phyloP scores from a whole-genome alignment of 768 basidiomycete species.

The Boletus barrowsii region DNA sequence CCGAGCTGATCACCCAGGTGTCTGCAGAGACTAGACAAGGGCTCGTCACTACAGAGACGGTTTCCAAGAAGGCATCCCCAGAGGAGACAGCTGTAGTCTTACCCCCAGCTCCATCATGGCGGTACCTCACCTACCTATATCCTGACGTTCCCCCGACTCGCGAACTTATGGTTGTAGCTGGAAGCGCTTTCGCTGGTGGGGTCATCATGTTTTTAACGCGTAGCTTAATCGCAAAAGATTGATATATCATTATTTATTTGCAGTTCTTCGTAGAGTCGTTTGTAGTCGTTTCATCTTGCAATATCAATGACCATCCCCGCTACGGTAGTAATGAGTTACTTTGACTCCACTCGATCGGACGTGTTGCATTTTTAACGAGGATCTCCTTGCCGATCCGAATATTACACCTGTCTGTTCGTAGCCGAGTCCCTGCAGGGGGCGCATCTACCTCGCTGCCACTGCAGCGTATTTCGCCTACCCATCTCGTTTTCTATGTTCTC shows the following conservation, averaged over 20 bases:
- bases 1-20: constrained; percentile 24
- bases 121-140: constrained; percentile 10
- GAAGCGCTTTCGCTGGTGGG: constrained; percentile 30
- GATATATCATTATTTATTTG: constrained; percentile 8
- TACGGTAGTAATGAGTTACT: too few species aligned
- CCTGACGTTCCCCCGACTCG: constrained; percentile 9
- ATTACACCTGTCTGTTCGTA: too few species aligned
- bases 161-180: constrained; percentile 28
- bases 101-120: constrained; percentile 1
- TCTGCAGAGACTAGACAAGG: constrained; percentile 15
- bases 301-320: not conserved
- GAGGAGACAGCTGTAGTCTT: not conserved
- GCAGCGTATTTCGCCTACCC: too few species aligned
- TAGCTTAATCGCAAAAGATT: constrained; percentile 14
- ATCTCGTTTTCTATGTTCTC: too few species aligned
- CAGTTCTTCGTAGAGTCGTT: not conserved
- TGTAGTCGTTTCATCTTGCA: not conserved
- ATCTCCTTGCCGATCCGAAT: too few species aligned
- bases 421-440: too few species aligned
- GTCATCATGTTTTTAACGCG: constrained; percentile 21
- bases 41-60: not conserved
- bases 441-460: too few species aligned
- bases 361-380: too few species aligned
- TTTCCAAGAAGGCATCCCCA: constrained; percentile 1
- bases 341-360: too few species aligned